Conservation (phyloP, 257 asterid species). For the Primulina tabacum region DNA sequence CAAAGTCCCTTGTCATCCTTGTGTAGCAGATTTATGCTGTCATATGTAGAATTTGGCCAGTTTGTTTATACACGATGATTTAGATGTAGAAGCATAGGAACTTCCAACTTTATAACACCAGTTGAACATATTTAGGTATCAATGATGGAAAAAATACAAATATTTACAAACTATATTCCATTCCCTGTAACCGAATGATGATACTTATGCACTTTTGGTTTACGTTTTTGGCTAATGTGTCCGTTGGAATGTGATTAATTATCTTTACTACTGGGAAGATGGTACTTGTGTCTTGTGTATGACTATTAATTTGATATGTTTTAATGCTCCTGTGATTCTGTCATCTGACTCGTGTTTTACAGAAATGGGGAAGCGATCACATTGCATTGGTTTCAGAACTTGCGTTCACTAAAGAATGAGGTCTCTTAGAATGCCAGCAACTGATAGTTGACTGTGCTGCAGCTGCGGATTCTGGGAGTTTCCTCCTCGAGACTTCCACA, state of each 20-base stretch:
- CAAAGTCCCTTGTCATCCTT: neutral
- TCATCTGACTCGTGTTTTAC: slow-evolving; percentile 30
- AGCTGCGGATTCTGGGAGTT: no score
- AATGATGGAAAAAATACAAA: neutral
- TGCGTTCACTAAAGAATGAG: slow-evolving; percentile 47
- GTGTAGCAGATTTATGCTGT: neutral
- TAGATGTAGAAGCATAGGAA: no score
- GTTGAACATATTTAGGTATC: neutral
- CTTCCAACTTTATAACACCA: no score
- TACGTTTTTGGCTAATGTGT: neutral
- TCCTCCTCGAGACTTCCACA: no score
- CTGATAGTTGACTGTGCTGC: slow-evolving; percentile 18
- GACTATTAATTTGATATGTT: neutral
- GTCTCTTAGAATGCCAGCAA: slow-evolving; percentile 26
- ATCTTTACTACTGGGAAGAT: neutral
- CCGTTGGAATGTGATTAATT: neutral
- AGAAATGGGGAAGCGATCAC: slow-evolving; percentile 99
- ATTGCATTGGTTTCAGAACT: slow-evolving; percentile 88
- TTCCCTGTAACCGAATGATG: no score
- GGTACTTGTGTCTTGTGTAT: neutral
- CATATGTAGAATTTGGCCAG: no score
- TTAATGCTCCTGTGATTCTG: slow-evolving; percentile 2
- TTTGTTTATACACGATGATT: no score
- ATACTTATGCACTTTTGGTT: no score
- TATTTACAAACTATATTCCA: neutral